These are phyloP conservation scores for Colletotrichum sidae DNA, from an alignment of 2,329 filamentous ascomycete genomes.

Conservation along the genomic window DNA sequence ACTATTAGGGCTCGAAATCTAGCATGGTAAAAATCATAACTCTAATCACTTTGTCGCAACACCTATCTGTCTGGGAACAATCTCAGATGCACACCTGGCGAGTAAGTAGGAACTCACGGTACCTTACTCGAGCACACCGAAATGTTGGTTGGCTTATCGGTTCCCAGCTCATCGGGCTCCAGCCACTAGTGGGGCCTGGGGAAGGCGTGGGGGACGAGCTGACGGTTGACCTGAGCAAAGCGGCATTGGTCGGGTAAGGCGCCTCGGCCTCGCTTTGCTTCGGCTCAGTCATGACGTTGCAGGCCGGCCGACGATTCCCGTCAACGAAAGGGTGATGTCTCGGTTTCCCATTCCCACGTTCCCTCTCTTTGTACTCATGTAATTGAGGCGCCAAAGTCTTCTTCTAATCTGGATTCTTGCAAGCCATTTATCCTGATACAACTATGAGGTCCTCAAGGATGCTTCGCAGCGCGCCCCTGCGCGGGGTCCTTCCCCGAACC, in stretches of 20 bases:
- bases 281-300: conserved; percentile 49
- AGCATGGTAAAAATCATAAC: no score
- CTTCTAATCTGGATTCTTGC: neutral
- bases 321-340: conserved; percentile 26
- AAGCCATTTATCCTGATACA: neutral
- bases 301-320: conserved; percentile 28
- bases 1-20: no score
- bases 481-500: conserved; percentile 42
- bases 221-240: neutral
- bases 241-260: neutral
- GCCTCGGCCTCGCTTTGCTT: conserved; percentile 42
- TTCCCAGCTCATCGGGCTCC: conserved; percentile 14
- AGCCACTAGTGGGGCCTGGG: conserved; percentile 13
- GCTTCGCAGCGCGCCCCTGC: conserved; percentile 45
- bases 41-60: no score
- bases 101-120: no score
- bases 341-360: conserved; percentile 19
- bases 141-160: neutral
- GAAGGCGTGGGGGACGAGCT: neutral
- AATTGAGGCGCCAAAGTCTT: neutral
- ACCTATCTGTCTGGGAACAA: no score
- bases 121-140: no score
- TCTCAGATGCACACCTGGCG: no score
- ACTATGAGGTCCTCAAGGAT: conserved; percentile 40
- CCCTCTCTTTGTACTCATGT: neutral